phyloP scores from a whole-genome alignment of 306 rosid genomes.

The Glycine latifolia region DNA sequence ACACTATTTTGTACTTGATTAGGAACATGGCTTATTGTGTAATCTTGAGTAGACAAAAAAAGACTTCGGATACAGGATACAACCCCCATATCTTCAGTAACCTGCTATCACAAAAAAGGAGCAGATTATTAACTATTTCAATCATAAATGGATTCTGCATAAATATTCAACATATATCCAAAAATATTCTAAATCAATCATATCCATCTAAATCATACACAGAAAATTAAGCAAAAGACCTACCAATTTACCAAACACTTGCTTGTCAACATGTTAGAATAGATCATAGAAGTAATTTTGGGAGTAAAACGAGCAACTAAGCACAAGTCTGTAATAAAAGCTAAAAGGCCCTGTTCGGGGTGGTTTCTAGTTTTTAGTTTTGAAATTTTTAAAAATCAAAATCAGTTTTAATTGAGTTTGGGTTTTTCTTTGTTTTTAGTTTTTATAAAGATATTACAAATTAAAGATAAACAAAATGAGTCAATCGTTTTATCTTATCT shows the following conservation, averaged over 20 bases:
- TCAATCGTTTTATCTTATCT: too few relatives aligned
- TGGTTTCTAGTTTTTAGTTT: too few relatives aligned
- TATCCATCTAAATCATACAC: too few relatives aligned
- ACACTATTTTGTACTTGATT: slow-evolving; percentile 54
- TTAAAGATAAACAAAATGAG: too few relatives aligned
- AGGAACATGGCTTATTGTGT: slow-evolving; percentile 50
- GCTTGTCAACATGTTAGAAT: too few relatives aligned
- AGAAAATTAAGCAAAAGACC: too few relatives aligned
- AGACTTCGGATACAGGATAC: slow-evolving; percentile 68
- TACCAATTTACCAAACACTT: too few relatives aligned
- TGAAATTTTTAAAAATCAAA: too few relatives aligned
- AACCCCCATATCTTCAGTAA: slow-evolving; percentile 73
- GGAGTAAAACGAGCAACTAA: slow-evolving; percentile 11
- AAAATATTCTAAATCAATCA: neutral
- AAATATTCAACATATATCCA: slow-evolving; percentile 1
- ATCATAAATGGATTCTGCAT: slow-evolving; percentile 28
- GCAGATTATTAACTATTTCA: slow-evolving; percentile 33
- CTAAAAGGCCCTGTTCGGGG: neutral
- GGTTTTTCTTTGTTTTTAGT: too few relatives aligned
- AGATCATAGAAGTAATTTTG: too few relatives aligned
- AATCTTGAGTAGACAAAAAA: slow-evolving; percentile 66
- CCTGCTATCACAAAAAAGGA: slow-evolving; percentile 59
- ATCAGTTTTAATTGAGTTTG: too few relatives aligned
- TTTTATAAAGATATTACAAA: too few relatives aligned
- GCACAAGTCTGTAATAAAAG: slow-evolving; percentile 11